Conservation (phyloP, 2,329 filamentous ascomycete species). For the Diaporthe caulivora region DNA sequence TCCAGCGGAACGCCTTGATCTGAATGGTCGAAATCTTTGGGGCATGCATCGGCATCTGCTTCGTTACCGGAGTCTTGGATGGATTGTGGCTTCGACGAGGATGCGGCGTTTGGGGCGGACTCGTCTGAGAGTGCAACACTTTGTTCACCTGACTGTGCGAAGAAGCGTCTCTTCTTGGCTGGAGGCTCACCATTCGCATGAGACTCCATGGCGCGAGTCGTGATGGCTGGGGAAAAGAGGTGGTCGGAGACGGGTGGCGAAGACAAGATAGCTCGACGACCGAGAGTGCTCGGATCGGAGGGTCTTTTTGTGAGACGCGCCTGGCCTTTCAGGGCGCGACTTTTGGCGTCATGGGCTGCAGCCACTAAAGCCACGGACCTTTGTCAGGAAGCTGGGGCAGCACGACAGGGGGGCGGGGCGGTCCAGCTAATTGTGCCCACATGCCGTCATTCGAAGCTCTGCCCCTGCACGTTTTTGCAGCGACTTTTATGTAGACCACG, state of each 20-base stretch:
- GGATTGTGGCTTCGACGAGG: slow-evolving; percentile 39
- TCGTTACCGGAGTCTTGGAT: slow-evolving; percentile 43
- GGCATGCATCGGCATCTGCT: slow-evolving; percentile 33
- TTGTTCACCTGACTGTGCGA: slow-evolving; percentile 42
- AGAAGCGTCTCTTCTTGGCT: slow-evolving; percentile 40
- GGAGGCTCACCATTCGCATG: slow-evolving; percentile 31
- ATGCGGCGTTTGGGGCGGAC: slow-evolving; percentile 1
- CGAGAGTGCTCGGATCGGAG: neutral
- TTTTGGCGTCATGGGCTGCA: slow-evolving; percentile 46
- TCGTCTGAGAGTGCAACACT: slow-evolving; percentile 27
- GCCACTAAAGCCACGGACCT: slow-evolving; percentile 56
- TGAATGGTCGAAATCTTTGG: neutral
- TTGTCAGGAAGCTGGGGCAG: slow-evolving; percentile 35
- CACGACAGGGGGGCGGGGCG: neutral
- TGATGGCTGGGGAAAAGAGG: slow-evolving; percentile 35
- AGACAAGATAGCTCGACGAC: neutral
- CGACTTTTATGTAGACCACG: too few species aligned
- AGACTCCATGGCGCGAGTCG: slow-evolving; percentile 42
- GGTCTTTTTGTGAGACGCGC: slow-evolving; percentile 53
- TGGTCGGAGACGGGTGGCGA: neutral
- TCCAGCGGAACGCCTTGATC: neutral
- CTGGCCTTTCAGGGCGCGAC: slow-evolving; percentile 46
- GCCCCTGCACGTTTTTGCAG: neutral
- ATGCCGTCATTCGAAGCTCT: slow-evolving; percentile 17
- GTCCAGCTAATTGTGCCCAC: slow-evolving; percentile 32